Evolutionary conservation across 768 basidiomycete species (phyloP).

Genomic region (Ramaria sp.): DNA sequence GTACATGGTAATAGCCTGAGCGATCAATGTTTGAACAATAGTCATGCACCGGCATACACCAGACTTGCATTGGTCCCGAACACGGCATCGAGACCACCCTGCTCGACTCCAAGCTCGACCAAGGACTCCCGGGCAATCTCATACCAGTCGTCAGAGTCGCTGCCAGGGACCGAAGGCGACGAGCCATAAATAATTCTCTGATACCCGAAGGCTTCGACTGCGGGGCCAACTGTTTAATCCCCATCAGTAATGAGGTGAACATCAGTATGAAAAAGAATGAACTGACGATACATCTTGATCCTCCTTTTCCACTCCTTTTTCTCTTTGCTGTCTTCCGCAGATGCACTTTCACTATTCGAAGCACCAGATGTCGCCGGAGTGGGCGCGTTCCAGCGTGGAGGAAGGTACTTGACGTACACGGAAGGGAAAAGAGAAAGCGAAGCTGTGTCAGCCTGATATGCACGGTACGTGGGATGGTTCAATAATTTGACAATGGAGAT

Average conservation of each 20-base stretch:
- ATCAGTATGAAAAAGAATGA: neutral
- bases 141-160: slow-evolving; percentile 59
- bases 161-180: slow-evolving; percentile 46
- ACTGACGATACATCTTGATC: slow-evolving; percentile 20
- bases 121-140: slow-evolving; percentile 70
- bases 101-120: slow-evolving; percentile 71
- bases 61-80: slow-evolving; percentile 44
- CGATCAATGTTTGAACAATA: neutral
- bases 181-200: slow-evolving; percentile 78
- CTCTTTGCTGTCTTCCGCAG: slow-evolving; percentile 27
- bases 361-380: slow-evolving; percentile 36
- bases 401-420: slow-evolving; percentile 62
- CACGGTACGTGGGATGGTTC: slow-evolving; percentile 62
- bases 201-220: slow-evolving; percentile 78
- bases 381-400: slow-evolving; percentile 62
- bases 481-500: slow-evolving; percentile 71
- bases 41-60: slow-evolving; percentile 25
- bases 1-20: too few relatives aligned
- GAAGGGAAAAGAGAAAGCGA: slow-evolving; percentile 67
- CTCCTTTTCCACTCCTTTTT: slow-evolving; percentile 36
- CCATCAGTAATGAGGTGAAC: neutral
- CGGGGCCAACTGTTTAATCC: slow-evolving; percentile 54
- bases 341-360: slow-evolving; percentile 24
- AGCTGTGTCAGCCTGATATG: slow-evolving; percentile 63
- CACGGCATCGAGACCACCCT: slow-evolving; percentile 65